Base-by-base conservation (phyloP, 805 yeast genomes). In the Candida nemodendra region DNA sequence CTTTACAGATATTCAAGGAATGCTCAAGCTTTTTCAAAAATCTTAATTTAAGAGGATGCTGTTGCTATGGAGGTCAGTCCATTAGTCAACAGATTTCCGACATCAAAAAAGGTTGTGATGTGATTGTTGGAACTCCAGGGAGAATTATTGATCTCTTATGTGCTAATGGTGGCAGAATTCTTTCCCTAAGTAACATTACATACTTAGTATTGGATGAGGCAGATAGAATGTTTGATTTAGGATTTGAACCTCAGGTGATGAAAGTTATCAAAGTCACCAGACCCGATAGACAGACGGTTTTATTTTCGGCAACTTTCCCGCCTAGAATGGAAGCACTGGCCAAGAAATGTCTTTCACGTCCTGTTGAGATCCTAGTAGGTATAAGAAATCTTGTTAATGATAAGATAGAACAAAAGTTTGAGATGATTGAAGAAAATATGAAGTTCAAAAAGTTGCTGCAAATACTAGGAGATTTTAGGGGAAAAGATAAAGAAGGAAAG, bases 231-330 rank as follows among this genome's bases (percentile, higher is more conserved):
- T 91, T 91, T 65, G 99, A 93, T 59, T 68, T 93, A 74, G 99
- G 99, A 1, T 93, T 93, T 63, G 98, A 88, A 51, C 98, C 99
- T 0, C 99, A 93, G 56, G 88, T 93, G 4, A 79, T 76, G 49
- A 86, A 87, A 52, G 82, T 93, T 16, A 69, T 89, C 56, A 69
- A 75, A 12, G 83, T 84, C 25, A 71, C 87, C 2, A 69, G 97
- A 33, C 93, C 93, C 0, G 96, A 90, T 56, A 69, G 84, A 33
- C 98, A 91, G 54, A 84, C 93, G 13, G 91, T 90, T 3, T 63
- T 93, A 18, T 93, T 91, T 57, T 88, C 96, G 9, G 99, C 99
- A 0, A 93, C 99, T 0, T 89, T 93, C 50, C 96, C 97, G 0
- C 66, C 74, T 5, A 81, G 81, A 42, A 76, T 93, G 73, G 95